A percentile compares a stretch with the other conserved stretches of the same genome.
Conservation (phyloP, 2,329 filamentous ascomycete genomes). For the Tolypocladium sp. region DNA sequence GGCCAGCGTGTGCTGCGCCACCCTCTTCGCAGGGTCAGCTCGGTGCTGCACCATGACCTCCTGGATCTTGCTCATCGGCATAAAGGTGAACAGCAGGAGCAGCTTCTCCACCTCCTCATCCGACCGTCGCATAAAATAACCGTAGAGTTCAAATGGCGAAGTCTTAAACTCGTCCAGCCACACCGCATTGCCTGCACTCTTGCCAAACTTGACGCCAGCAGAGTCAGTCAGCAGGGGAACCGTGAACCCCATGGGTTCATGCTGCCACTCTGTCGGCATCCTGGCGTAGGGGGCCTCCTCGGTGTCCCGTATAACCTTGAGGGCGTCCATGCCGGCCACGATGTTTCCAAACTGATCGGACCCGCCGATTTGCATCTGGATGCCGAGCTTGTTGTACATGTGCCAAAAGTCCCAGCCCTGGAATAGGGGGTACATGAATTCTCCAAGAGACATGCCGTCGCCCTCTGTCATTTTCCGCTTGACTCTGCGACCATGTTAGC, state of each 20-base stretch:
- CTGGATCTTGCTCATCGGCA: slow-evolving; percentile 62
- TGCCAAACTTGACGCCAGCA: slow-evolving; percentile 85
- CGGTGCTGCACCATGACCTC: slow-evolving; percentile 59
- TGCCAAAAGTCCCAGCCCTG: slow-evolving; percentile 97
- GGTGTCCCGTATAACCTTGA: slow-evolving; percentile 62
- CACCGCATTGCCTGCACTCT: slow-evolving; percentile 85
- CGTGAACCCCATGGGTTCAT: slow-evolving; percentile 74
- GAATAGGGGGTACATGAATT: slow-evolving; percentile 87
- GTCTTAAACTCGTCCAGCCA: slow-evolving; percentile 86
- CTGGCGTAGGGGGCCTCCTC: slow-evolving; percentile 35
- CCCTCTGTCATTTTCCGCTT: slow-evolving; percentile 76
- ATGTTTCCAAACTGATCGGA: slow-evolving; percentile 98
- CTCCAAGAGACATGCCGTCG: slow-evolving; percentile 87
- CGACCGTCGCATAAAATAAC: slow-evolving; percentile 77
- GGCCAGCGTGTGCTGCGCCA: slow-evolving; percentile 77
- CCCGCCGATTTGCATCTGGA: slow-evolving; percentile 86
- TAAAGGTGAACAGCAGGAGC: slow-evolving; percentile 83
- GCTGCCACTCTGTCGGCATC: slow-evolving; percentile 31
- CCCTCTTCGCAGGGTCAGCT: slow-evolving; percentile 57
- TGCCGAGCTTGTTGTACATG: slow-evolving; percentile 56
- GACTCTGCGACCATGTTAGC: slow-evolving; percentile 36
- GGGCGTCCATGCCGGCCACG: slow-evolving; percentile 74
- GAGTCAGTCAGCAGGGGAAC: slow-evolving; percentile 82
- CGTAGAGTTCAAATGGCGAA: slow-evolving; percentile 74
- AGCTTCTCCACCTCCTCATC: slow-evolving; percentile 76